Base-by-base conservation (phyloP, 495 filamentous ascomycete species). In the Letharia lupina region DNA sequence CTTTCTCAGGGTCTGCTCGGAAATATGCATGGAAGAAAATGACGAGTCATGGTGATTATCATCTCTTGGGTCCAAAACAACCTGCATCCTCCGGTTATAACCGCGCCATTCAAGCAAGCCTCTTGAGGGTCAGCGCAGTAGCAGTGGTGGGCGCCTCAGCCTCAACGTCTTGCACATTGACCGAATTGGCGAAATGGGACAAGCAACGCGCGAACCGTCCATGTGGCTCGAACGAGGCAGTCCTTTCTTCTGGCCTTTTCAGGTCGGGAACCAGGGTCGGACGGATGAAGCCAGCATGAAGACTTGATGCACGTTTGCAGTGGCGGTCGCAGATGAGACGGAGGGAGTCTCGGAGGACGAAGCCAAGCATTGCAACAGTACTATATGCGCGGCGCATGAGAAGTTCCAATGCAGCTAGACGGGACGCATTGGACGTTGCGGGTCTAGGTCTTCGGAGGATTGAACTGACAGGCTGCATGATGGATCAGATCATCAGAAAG, bases 381-480 rank as follows among this genome's bases (percentile, higher is more conserved):
- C 8, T 37, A 57, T 18, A 10, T 57, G 54, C 54, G 54, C 33
- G 31, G 33, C 54, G 54, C 33, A 57, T 57, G 8, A 11, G 33
- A 57, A 2, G 2, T 15, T 37, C 12, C 2, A 37, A 57, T 57
- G 54, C 54, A 57, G 54, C 54, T 57, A 57, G 54, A 16, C 31
- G 28, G 54, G 54, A 57, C 1, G 54, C 16, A 33, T 35, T 57
- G 6, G 7, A 57, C 31, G 31, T 37, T 57, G 54, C 54, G 54
- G 54, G 54, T 57, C 54, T 57, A 57, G 54, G 54, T 57, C 54
- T 28, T 57, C 54, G 54, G 54, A 57, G 54, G 33, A 57, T 57
- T 35, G 54, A 37, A 20, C 8, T 57, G 54, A 57, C 33, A 57
- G 54, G 54, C 54, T 57, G 54, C 54, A 57, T 57, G 31, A 37